Evolutionary conservation across 2,329 filamentous ascomycete genomes (phyloP).

Genomic region (Leptodontidium sp.): DNA sequence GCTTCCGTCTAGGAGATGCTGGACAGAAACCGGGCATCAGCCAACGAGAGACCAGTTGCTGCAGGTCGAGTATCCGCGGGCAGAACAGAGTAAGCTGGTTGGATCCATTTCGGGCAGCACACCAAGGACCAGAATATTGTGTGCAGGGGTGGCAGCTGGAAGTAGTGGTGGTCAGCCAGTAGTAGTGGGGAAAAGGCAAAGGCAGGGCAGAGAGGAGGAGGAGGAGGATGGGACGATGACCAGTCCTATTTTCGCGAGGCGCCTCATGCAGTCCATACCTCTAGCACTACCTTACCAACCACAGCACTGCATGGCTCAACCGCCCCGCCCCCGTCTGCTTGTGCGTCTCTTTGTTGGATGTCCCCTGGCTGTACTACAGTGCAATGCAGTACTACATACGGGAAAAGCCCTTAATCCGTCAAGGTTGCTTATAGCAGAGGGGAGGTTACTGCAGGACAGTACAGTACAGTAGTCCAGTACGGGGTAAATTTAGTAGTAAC

Average conservation of each 20-base stretch:
- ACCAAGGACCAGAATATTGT: constrained; percentile 32
- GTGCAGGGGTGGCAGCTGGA: constrained; percentile 32
- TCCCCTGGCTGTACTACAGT: constrained; percentile 19
- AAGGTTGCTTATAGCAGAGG: constrained; percentile 8
- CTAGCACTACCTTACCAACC: not conserved
- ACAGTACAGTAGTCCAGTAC: not conserved
- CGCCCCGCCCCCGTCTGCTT: constrained; percentile 39
- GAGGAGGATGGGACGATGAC: constrained; percentile 29
- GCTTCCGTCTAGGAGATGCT: constrained; percentile 29
- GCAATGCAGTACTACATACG: constrained; percentile 16
- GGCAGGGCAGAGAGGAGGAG: constrained; percentile 20
- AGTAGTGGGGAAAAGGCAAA: too few relatives aligned
- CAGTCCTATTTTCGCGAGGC: constrained; percentile 46
- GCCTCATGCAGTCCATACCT: constrained; percentile 43
- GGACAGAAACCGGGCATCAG: constrained; percentile 28
- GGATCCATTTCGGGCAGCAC: constrained; percentile 34
- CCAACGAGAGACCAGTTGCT: constrained; percentile 24
- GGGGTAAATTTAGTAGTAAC: not conserved
- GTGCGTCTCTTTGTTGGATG: constrained; percentile 32
- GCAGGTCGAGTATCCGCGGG: constrained; percentile 24
- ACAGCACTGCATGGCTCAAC: constrained; percentile 36
- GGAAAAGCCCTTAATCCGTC: constrained; percentile 17
- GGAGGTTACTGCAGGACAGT: not conserved
- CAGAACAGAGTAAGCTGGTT: constrained; percentile 28
- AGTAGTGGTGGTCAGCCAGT: constrained; percentile 39